phyloP scores from a whole-genome alignment of 768 basidiomycete species.

The Paxillus involutus region DNA sequence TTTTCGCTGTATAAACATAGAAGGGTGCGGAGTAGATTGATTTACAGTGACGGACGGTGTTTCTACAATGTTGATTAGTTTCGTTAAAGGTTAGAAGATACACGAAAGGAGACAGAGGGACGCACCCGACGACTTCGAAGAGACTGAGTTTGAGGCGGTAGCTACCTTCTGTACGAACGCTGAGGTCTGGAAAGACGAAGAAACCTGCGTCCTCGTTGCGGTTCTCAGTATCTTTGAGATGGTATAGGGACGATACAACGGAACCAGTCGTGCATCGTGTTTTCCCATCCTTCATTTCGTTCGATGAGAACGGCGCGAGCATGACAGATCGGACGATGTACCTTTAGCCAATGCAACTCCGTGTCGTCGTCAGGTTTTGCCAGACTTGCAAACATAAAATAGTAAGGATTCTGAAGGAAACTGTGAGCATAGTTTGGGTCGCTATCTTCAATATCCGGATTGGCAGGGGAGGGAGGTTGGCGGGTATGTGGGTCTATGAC shows the following conservation, averaged over 20 bases:
- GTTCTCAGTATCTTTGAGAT: constrained; percentile 76
- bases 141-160: constrained; percentile 71
- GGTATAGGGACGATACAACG: constrained; percentile 88
- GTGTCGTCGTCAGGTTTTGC: constrained; percentile 88
- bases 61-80: constrained; percentile 38
- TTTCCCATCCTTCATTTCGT: constrained; percentile 75
- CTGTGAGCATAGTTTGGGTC: constrained; percentile 49
- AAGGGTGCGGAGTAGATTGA: constrained; percentile 87
- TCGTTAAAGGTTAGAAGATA: constrained; percentile 3
- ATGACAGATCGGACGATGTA: constrained; percentile 21
- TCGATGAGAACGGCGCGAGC: background rate
- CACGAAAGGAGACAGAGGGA: constrained; percentile 1
- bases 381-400: constrained; percentile 92
- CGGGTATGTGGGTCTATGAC: constrained; percentile 66
- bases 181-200: constrained; percentile 95
- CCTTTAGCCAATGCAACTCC: constrained; percentile 86
- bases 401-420: constrained; percentile 89
- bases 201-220: constrained; percentile 77
- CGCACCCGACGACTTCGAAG: constrained; percentile 91
- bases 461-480: constrained; percentile 26
- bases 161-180: constrained; percentile 88
- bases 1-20: constrained; percentile 95
- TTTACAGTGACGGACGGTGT: constrained; percentile 87
- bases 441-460: constrained; percentile 32
- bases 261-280: constrained; percentile 90